Conservation (phyloP, 2,329 filamentous ascomycete genomes). For the Apiospora hydei region DNA sequence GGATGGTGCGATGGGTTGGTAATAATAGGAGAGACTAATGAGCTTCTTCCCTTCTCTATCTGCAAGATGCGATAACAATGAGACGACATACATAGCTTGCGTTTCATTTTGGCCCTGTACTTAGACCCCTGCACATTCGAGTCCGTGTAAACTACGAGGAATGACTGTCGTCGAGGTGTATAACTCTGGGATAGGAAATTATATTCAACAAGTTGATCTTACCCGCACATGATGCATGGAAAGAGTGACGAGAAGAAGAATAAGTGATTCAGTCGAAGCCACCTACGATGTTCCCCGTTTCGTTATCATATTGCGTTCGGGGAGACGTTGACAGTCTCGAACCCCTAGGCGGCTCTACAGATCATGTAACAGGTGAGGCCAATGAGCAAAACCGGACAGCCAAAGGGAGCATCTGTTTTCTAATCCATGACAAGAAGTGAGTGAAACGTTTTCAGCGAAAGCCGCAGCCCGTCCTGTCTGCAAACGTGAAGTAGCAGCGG, state of each 20-base stretch:
- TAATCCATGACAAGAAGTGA: neutral
- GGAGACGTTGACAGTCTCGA: constrained; percentile 9
- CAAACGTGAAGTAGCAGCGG: neutral
- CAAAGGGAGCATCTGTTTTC: neutral
- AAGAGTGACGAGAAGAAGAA: neutral
- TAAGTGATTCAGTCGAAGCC: neutral
- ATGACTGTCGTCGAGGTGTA: neutral
- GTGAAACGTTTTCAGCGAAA: neutral
- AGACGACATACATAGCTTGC: neutral
- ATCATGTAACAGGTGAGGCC: neutral
- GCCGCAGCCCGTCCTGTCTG: neutral
- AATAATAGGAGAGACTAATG: neutral
- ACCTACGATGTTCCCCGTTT: too few relatives aligned
- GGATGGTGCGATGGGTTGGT: neutral
- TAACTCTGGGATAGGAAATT: neutral
- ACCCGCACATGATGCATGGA: neutral
- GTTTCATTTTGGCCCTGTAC: neutral
- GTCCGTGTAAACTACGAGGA: neutral
- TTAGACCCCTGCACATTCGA: neutral
- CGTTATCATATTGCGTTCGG: neutral
- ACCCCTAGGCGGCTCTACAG: neutral
- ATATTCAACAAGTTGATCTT: neutral
- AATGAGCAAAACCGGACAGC: neutral
- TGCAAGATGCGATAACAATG: neutral
- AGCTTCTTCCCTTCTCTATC: neutral